A percentile compares a stretch with the other conserved stretches of the same genome.
These are phyloP conservation scores for Conringia planisiliqua DNA, from an alignment of 345 rosid species.

Conservation along the genomic window DNA sequence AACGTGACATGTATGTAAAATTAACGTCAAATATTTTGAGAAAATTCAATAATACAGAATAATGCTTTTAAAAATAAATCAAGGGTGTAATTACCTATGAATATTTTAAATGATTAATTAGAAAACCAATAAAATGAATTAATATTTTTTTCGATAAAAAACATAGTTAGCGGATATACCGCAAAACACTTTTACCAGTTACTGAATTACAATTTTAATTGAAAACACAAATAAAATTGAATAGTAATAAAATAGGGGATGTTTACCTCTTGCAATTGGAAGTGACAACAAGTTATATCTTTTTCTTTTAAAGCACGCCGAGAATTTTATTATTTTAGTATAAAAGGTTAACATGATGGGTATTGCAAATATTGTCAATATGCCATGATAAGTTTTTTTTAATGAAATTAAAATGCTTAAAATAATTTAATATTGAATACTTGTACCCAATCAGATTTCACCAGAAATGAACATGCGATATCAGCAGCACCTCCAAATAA, in stretches of 20 bases:
- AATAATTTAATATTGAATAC: neutral
- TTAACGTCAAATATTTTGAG: neutral
- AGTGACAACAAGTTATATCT: conserved; percentile 13
- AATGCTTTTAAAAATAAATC: neutral
- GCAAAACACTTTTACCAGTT: neutral
- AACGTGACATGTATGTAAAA: neutral
- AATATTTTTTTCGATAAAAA: neutral
- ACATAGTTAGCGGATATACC: neutral
- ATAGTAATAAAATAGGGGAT: neutral
- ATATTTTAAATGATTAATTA: neutral
- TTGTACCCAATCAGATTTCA: conserved; percentile 12
- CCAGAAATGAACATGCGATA: conserved; percentile 19
- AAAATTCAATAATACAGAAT: neutral
- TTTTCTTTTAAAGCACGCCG: conserved; percentile 19
- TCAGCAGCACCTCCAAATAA: conserved; percentile 15
- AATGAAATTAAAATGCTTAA: neutral
- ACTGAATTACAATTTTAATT: neutral
- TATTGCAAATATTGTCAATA: conserved; percentile 23
- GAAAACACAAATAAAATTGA: neutral
- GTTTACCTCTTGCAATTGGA: neutral
- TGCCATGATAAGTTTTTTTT: conserved; percentile 14
- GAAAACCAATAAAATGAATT: neutral
- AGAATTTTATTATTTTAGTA: neutral
- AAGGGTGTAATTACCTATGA: neutral
- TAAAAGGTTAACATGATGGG: conserved; percentile 24